Base-by-base conservation (phyloP, 257 asterid genomes). In the Solanum virginianum region DNA sequence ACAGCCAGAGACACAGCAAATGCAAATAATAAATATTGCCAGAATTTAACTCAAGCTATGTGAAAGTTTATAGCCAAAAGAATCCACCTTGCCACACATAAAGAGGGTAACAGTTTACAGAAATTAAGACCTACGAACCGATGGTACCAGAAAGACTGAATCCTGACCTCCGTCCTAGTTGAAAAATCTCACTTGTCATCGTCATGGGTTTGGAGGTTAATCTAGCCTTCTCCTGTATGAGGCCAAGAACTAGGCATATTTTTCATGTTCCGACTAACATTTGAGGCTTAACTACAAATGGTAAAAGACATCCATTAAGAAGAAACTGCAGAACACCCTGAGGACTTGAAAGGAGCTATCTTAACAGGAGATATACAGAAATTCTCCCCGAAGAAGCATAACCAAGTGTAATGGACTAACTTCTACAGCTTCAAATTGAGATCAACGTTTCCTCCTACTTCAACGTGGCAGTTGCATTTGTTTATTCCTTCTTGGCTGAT, bases 381-480 rank as follows among this genome's bases (percentile, higher is more conserved):
- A 56, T 51, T 90, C 22, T 22, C 72, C 84, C 18, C 29, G 84
- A 32, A 60, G 47, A 81, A 59, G 59, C 79, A 69, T 26, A 74
- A 81, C 66, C 62, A 10, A 13, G 60, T 49, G 49, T 82, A 56
- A 87, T 85, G 88, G 62, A 80, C 86, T 24, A 86, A 68, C 45
- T 59, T 88, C 85, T 89, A 95, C 32, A 95, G 90, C 91, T 91
- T 95, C 82, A 95, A 88, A 89, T 88, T 91, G 72, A 94, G 98
- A 91, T 95, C 98, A 82, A 94, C 85, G 1, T 75, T 82, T 81
- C 90, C 94, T 60, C 88, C 90, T 82, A 81, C 90, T 75, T 88
- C 92, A 55, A 86, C 89, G 12, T 87, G 83, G 82, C 89, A 85
- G 47, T 63, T 86, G 87, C 89, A 81, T 20, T 62, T 84, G 65